Evolutionary conservation across 2,329 filamentous ascomycete species (phyloP).

Genomic region (Epichloe amarillans): DNA sequence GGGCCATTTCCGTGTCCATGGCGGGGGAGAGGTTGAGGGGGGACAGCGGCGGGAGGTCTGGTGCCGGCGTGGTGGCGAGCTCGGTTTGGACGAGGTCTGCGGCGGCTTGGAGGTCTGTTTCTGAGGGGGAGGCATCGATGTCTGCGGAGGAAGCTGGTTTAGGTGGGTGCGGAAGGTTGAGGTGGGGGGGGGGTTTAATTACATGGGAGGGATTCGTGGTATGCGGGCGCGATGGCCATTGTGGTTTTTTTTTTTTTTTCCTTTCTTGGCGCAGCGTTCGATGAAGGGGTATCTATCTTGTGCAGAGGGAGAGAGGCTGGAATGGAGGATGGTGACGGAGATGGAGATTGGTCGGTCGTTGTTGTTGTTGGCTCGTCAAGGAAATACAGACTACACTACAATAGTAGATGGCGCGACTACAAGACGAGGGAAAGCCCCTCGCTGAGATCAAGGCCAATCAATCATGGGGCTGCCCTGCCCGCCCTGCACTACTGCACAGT

Average conservation of each 20-base stretch:
- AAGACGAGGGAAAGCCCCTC: too few species aligned
- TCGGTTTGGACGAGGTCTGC: conserved; percentile 58
- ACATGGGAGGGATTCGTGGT: conserved; percentile 76
- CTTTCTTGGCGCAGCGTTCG: not conserved
- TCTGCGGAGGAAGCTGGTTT: conserved; percentile 34
- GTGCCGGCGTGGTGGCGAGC: conserved; percentile 10
- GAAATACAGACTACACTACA: too few species aligned
- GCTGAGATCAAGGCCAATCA: too few species aligned
- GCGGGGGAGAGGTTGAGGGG: not conserved
- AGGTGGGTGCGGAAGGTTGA: too few species aligned
- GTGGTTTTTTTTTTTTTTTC: not conserved
- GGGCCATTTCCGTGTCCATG: conserved; percentile 15
- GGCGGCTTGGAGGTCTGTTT: conserved; percentile 49
- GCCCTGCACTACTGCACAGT: too few species aligned
- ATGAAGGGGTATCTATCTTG: not conserved
- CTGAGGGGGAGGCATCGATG: conserved; percentile 62
- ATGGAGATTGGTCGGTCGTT: too few species aligned
- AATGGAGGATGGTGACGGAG: too few species aligned
- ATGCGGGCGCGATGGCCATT: conserved; percentile 21
- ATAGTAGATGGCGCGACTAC: too few species aligned
- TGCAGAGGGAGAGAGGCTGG: too few species aligned
- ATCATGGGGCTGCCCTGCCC: too few species aligned
- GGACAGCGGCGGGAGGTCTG: not conserved
- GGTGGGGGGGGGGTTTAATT: conserved; percentile 9
- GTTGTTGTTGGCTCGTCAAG: too few species aligned